Evolutionary conservation across 176 grass and related monocot genomes (phyloP).

Genomic region (Aegilops tauschii): DNA sequence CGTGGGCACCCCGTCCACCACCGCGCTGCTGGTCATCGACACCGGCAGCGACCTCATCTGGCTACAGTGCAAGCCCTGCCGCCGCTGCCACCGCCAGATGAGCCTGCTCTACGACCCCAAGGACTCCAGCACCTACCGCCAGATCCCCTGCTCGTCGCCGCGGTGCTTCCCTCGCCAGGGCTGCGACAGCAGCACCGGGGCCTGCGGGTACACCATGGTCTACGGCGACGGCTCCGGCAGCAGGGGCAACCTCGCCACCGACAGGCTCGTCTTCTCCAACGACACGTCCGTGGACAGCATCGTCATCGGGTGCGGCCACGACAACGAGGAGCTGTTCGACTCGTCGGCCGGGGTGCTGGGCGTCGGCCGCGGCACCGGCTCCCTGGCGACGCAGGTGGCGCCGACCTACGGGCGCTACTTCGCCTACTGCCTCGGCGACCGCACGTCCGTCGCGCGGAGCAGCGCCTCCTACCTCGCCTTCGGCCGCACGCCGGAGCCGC

Average conservation of each 20-base stretch:
- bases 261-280: conserved; percentile 51
- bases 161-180: conserved; percentile 40
- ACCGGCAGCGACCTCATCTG: conserved; percentile 84
- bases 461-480: conserved; percentile 54
- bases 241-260: conserved; percentile 48
- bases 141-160: conserved; percentile 44
- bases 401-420: conserved; percentile 49
- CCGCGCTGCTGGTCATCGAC: conserved; percentile 70
- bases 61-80: conserved; percentile 76
- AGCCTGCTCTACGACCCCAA: conserved; percentile 60
- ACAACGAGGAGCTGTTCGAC: conserved; percentile 59
- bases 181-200: conserved; percentile 35
- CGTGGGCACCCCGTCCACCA: conserved; percentile 54
- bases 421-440: conserved; percentile 74
- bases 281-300: conserved; percentile 27
- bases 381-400: conserved; percentile 57
- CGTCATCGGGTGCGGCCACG: conserved; percentile 65
- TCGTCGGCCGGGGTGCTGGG: conserved; percentile 61
- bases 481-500: conserved; percentile 42
- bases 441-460: conserved; percentile 10
- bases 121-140: conserved; percentile 39
- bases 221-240: conserved; percentile 70
- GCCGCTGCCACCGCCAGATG: conserved; percentile 67
- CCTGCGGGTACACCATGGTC: conserved; percentile 46
- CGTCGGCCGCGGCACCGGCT: conserved; percentile 53